A percentile compares a stretch with the other conserved stretches of the same genome.
Conservation (phyloP, 2,329 filamentous ascomycete species). For the Zasmidium citrigriseum region DNA sequence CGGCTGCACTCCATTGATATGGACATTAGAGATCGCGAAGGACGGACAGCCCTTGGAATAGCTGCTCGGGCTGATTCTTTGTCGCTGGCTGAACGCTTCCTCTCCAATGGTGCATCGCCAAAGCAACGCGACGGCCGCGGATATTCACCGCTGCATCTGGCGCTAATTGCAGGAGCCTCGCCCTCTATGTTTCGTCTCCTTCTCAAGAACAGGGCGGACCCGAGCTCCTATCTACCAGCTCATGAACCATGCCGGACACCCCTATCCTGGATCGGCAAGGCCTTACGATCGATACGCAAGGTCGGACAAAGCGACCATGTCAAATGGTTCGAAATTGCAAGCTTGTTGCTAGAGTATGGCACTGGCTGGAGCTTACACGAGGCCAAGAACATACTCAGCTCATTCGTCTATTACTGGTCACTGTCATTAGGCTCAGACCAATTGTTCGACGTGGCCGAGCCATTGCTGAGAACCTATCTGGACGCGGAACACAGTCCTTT, state of each 20-base stretch:
- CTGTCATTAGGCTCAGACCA: not conserved
- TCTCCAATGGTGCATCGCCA: not conserved
- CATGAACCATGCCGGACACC: not conserved
- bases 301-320: not conserved
- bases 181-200: not conserved
- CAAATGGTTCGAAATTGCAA: not conserved
- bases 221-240: not conserved
- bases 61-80: not conserved
- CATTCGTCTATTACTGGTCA: not conserved
- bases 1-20: not conserved
- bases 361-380: not conserved
- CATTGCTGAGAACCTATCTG: not conserved
- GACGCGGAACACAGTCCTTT: not conserved
- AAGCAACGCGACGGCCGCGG: not conserved
- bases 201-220: not conserved
- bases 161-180: not conserved
- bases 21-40: not conserved
- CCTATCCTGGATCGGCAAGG: not conserved
- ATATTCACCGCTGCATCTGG: not conserved
- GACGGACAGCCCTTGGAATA: not conserved
- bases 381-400: not conserved
- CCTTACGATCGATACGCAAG: not conserved
- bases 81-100: not conserved
- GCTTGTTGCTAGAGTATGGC: not conserved
- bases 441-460: not conserved